phyloP scores from a whole-genome alignment of 805 yeast genomes.

The Wickerhamia fluorescens region DNA sequence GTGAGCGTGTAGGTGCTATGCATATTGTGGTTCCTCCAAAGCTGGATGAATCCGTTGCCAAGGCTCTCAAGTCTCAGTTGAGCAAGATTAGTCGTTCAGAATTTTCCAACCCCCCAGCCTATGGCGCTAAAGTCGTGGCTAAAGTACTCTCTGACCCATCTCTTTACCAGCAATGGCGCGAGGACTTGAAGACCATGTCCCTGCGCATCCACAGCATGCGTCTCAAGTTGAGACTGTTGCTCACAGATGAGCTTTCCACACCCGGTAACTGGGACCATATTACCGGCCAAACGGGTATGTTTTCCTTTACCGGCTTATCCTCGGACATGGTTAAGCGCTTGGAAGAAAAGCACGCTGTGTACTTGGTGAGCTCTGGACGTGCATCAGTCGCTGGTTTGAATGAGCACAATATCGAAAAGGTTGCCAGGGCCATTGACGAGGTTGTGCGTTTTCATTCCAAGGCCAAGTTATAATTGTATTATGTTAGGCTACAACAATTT shows the following conservation, averaged over 20 bases:
- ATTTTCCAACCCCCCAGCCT: conserved; percentile 90
- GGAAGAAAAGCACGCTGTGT: conserved; percentile 73
- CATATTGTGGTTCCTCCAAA: conserved; percentile 56
- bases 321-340: conserved; percentile 71
- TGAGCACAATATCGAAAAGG: conserved; percentile 65
- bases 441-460: conserved; percentile 42
- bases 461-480: conserved; percentile 7
- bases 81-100: conserved; percentile 72
- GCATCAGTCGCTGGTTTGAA: conserved; percentile 93
- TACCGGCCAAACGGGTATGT: conserved; percentile 90
- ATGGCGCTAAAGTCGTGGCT: conserved; percentile 89
- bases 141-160: conserved; percentile 61
- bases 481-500: no score
- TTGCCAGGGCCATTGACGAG: conserved; percentile 76
- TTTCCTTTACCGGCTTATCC: conserved; percentile 84
- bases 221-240: conserved; percentile 49
- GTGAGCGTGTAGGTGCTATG: conserved; percentile 94
- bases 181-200: conserved; percentile 82
- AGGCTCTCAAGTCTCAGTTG: conserved; percentile 69
- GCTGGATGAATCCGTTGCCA: conserved; percentile 30
- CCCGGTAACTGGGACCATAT: conserved; percentile 95
- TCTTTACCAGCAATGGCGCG: conserved; percentile 72
- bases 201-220: conserved; percentile 80
- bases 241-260: conserved; percentile 51
- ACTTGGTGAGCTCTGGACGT: conserved; percentile 77